Conservation (phyloP, 306 rosid species). For the Mimosa bimucronata region DNA sequence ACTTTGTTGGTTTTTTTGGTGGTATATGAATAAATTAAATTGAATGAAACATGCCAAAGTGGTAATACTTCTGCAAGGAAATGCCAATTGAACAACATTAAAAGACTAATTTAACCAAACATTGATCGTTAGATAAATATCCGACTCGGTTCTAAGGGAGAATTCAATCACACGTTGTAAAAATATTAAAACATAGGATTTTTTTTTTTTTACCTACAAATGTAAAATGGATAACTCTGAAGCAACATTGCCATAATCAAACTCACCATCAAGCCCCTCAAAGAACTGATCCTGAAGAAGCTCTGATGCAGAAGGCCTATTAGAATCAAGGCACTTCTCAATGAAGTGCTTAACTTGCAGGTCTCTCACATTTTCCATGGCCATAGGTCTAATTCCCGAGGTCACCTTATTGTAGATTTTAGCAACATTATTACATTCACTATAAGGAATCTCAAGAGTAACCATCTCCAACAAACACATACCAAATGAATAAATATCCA, state of each 20-base stretch:
- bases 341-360: background rate
- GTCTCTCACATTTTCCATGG: slow-evolving; percentile 9
- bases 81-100: background rate
- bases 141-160: too few relatives aligned
- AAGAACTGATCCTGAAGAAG: slow-evolving; percentile 25
- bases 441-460: slow-evolving; percentile 34
- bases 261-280: background rate
- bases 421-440: slow-evolving; percentile 21
- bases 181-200: too few relatives aligned
- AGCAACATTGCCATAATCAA: background rate
- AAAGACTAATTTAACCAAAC: too few relatives aligned
- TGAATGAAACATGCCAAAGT: too few relatives aligned
- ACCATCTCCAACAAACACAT: slow-evolving; percentile 34
- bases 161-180: too few relatives aligned
- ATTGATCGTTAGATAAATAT: too few relatives aligned
- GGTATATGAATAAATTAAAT: too few relatives aligned
- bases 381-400: background rate
- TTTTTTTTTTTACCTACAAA: background rate
- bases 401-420: slow-evolving; percentile 35
- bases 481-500: slow-evolving; percentile 41
- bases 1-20: too few relatives aligned
- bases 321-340: slow-evolving; percentile 30
- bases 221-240: background rate
- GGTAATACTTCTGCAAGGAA: too few relatives aligned
- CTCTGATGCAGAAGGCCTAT: slow-evolving; percentile 27